Conservation (phyloP, 164 flowering plant species). For the Chloranthus sessilifolius region DNA sequence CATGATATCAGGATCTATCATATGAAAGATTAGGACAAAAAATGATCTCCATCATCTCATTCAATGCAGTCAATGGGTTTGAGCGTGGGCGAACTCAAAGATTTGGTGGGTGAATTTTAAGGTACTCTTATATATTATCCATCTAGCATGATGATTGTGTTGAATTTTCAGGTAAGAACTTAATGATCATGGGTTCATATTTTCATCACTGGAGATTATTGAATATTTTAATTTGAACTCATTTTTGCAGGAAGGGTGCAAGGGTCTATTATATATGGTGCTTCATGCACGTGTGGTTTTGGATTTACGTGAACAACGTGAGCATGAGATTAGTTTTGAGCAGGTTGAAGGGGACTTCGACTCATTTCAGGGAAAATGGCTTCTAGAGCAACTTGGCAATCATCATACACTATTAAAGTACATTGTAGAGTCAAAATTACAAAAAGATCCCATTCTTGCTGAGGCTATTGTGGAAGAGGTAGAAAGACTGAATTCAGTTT, state of each 20-base stretch:
- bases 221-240: not conserved
- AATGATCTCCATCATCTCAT: no score
- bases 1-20: no score
- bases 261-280: conserved; percentile 90
- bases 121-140: no score
- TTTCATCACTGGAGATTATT: no score
- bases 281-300: conserved; percentile 97
- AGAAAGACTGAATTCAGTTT: not conserved
- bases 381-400: conserved; percentile 82
- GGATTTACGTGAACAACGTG: conserved; percentile 75
- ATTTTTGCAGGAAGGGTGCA: conserved; percentile 88
- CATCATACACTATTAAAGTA: conserved; percentile 87
- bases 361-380: conserved; percentile 84
- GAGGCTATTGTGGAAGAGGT: conserved; percentile 99
- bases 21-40: no score
- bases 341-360: conserved; percentile 98
- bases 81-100: no score
- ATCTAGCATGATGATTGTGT: no score
- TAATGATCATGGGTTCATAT: no score
- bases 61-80: no score
- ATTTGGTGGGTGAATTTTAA: no score
- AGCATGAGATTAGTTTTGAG: conserved; percentile 80
- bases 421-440: conserved; percentile 88
- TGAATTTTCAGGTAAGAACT: no score
- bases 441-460: conserved; percentile 71